Evolutionary conservation across 345 rosid species (phyloP).

Genomic region (Bruguiera sexangula): DNA sequence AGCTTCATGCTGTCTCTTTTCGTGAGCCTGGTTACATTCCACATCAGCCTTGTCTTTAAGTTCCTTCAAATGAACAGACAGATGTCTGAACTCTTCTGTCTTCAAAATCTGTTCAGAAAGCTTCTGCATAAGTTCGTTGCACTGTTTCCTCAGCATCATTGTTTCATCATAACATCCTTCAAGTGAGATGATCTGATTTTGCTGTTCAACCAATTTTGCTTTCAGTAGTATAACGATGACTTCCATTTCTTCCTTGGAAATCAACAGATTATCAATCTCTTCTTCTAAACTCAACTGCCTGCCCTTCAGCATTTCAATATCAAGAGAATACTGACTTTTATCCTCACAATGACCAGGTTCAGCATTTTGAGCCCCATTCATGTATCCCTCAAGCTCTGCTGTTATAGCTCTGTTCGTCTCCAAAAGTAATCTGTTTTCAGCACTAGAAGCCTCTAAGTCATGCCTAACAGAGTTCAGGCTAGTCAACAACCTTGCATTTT

Average conservation of each 20-base stretch:
- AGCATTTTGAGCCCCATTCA: constrained; percentile 32
- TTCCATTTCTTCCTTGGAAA: constrained; percentile 60
- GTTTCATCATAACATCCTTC: constrained; percentile 40
- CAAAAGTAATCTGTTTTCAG: constrained; percentile 42
- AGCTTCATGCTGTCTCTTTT: constrained; percentile 51
- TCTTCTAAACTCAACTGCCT: constrained; percentile 43
- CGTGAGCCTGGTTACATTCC: constrained; percentile 53
- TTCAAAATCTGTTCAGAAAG: constrained; percentile 78
- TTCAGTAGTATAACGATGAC: constrained; percentile 45
- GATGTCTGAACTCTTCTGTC: constrained; percentile 83
- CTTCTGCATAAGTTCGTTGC: constrained; percentile 56
- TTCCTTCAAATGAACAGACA: constrained; percentile 77
- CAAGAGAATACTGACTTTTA: constrained; percentile 36
- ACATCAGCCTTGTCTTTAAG: constrained; percentile 87
- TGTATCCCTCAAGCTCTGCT: constrained; percentile 44
- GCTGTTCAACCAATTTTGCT: constrained; percentile 54
- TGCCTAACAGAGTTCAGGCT: constrained; percentile 44
- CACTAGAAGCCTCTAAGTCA: constrained; percentile 44
- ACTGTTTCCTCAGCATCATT: constrained; percentile 42
- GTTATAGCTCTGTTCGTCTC: constrained; percentile 30
- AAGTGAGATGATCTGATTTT: constrained; percentile 30
- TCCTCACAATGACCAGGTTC: constrained; percentile 32
- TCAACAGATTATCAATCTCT: constrained; percentile 52
- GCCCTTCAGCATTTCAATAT: constrained; percentile 52
- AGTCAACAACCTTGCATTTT: constrained; percentile 47